Evolutionary conservation across 495 filamentous ascomycete genomes (phyloP).

Genomic region (Trichodelitschia bisporula): DNA sequence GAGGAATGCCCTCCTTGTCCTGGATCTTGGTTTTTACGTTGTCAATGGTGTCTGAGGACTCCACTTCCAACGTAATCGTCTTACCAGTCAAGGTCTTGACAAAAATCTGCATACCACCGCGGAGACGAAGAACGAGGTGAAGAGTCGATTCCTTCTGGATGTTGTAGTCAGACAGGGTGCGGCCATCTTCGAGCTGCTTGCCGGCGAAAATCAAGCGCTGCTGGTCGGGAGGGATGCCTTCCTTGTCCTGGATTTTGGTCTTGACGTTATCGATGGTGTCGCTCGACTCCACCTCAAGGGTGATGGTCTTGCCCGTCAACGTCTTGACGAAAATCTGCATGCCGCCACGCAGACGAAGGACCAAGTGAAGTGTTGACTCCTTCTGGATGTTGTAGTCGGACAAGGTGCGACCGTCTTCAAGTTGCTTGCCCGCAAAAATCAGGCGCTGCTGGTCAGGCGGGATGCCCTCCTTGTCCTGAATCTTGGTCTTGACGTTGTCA

Average conservation of each 20-base stretch:
- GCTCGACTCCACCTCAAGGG: constrained; percentile 84
- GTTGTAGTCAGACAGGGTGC: constrained; percentile 48
- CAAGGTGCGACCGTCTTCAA: constrained; percentile 88
- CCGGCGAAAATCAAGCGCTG: constrained; percentile 52
- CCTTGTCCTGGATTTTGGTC: constrained; percentile 57
- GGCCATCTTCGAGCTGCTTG: constrained; percentile 49
- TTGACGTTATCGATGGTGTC: constrained; percentile 96
- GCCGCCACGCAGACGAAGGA: constrained; percentile 92
- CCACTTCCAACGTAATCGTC: constrained; percentile 47
- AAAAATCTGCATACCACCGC: constrained; percentile 55
- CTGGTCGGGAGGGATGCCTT: constrained; percentile 56
- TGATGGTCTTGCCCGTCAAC: constrained; percentile 94
- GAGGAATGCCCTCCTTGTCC: constrained; percentile 90
- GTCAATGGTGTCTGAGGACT: constrained; percentile 30
- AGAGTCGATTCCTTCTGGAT: constrained; percentile 52
- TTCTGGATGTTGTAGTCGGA: constrained; percentile 99
- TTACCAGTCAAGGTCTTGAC: constrained; percentile 51
- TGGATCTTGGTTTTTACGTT: constrained; percentile 43
- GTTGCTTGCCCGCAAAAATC: constrained; percentile 96
- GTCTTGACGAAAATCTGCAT: constrained; percentile 71
- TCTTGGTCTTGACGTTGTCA: constrained; percentile 98
- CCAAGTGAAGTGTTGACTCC: constrained; percentile 85
- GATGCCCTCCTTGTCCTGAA: constrained; percentile 98
- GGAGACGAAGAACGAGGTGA: constrained; percentile 43
- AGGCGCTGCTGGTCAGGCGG: constrained; percentile 94